Percentiles rank a stretch among this genome's conserved stretches.
phyloP scores from a whole-genome alignment of 1,284 basidiomycete genomes.

The Macrocybe sp. region DNA sequence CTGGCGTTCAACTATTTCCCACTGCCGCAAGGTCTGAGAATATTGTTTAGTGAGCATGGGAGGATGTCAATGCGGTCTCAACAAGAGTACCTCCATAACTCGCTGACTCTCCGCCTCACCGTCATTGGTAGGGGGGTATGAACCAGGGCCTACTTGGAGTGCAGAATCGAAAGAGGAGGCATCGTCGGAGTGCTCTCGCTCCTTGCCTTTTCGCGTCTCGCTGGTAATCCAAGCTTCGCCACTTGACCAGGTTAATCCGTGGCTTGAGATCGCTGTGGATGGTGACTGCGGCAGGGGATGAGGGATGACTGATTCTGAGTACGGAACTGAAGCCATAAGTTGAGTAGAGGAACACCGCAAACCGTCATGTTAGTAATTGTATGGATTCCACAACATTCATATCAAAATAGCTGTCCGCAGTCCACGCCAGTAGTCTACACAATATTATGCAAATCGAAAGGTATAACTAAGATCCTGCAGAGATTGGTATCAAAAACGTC shows the following conservation, averaged over 20 bases:
- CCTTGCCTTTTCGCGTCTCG: conserved; percentile 10
- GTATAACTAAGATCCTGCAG: neutral
- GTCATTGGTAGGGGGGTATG: conserved; percentile 64
- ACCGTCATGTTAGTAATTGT: too few relatives aligned
- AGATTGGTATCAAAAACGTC: conserved; percentile 20
- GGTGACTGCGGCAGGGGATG: conserved; percentile 36
- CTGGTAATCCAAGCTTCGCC: conserved; percentile 21
- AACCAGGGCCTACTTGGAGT: conserved; percentile 16
- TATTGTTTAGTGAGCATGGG: conserved; percentile 6
- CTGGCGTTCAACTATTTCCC: conserved; percentile 70
- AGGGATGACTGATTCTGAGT: conserved; percentile 21
- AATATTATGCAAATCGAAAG: neutral
- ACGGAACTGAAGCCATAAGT: conserved; percentile 19
- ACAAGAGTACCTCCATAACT: conserved; percentile 58
- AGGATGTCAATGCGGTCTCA: neutral
- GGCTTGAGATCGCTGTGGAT: conserved; percentile 12
- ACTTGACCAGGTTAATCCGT: conserved; percentile 27
- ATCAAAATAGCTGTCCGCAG: too few relatives aligned
- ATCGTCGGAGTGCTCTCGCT: conserved; percentile 18
- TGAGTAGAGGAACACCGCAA: too few relatives aligned
- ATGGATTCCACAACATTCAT: too few relatives aligned
- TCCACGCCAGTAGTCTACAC: conserved; percentile 5
- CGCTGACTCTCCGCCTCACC: conserved; percentile 60
- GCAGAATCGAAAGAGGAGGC: neutral
- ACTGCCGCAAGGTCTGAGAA: conserved; percentile 59